Base-by-base conservation (phyloP, 2,329 filamentous ascomycete genomes). In the Zymoseptoria brevis region DNA sequence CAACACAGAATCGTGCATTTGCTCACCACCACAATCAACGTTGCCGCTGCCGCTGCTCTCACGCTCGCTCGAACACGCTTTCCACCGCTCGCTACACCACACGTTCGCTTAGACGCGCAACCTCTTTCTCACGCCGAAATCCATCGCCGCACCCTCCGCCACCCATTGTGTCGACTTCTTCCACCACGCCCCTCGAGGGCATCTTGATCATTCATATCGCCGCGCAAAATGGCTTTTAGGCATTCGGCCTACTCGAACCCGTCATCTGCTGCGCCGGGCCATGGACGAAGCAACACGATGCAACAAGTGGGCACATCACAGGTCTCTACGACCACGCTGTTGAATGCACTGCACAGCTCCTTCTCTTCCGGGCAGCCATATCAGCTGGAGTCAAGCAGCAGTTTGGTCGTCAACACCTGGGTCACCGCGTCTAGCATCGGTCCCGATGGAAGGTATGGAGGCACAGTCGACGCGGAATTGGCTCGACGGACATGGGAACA, bases 371-470 rank as follows among this genome's bases (percentile, higher is more conserved):
- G 86, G 29, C 85, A 90, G 69, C 85, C 93, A n/a, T 94, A 96
- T 73, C 81, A 82, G 62, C 83, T 99, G 52, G 94, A 99, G 75
- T 87, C 91, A 53, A 90, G 90, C 66, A 94, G 92, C 41, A 96
- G 90, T 73, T 75, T 97, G 48, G 92, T 94, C 0, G 90, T 97
- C 65, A 97, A 97, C 77, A 96, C 91, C 59, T 96, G 92, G 92
- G 82, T 94, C 56, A 96, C 90, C 3, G 89, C 90, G 19, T 81
- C 84, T 26, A 88, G 88, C 66, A 77, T 83, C 22, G 84, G 87
- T 48, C 81, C 83, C 2, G 84, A 90, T 68, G 88, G 88, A 45
- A 81, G 83, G 58, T 79, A 80, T 53, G 89, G 89, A 55, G 89
- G 89, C 57, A 91, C 89, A 7, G 84, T 97, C 50, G 94, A 99